phyloP scores from a whole-genome alignment of 805 yeast species.

The Candida chauliodis region DNA sequence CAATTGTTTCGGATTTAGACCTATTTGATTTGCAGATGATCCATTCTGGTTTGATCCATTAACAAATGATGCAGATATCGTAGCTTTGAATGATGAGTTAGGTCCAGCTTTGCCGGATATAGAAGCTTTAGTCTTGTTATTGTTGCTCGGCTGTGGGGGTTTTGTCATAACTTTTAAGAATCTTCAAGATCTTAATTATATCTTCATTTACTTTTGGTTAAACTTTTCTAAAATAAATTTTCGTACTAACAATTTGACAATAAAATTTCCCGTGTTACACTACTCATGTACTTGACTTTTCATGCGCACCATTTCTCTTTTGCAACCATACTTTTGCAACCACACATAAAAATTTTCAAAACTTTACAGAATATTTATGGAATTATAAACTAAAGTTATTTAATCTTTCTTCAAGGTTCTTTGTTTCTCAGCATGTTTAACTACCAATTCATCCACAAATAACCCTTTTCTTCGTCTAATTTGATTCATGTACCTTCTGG shows the following conservation, averaged over 20 bases:
- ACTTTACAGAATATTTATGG: too few species aligned
- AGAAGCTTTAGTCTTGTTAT: background rate
- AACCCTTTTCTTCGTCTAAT: conserved; percentile 86
- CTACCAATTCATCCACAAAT: conserved; percentile 84
- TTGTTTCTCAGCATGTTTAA: conserved; percentile 91
- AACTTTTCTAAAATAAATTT: too few species aligned
- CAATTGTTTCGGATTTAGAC: conserved; percentile 23
- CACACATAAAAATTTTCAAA: too few species aligned
- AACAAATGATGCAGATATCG: conserved; percentile 5
- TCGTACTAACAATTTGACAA: too few species aligned
- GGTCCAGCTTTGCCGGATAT: background rate
- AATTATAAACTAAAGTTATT: too few species aligned
- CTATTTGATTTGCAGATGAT: background rate
- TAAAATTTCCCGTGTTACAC: too few species aligned
- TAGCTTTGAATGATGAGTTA: conserved; percentile 3
- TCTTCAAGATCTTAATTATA: too few species aligned
- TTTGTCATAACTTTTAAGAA: conserved; percentile 4
- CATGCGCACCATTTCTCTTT: too few species aligned
- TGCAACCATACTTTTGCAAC: too few species aligned
- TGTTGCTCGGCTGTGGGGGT: background rate
- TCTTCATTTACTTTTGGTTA: too few species aligned
- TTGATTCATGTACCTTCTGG: conserved; percentile 77
- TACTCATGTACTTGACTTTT: too few species aligned
- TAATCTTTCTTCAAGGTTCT: conserved; percentile 76
- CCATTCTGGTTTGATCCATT: background rate